Conservation (phyloP, 2,329 filamentous ascomycete species). For the Aspergillus luchuensis region DNA sequence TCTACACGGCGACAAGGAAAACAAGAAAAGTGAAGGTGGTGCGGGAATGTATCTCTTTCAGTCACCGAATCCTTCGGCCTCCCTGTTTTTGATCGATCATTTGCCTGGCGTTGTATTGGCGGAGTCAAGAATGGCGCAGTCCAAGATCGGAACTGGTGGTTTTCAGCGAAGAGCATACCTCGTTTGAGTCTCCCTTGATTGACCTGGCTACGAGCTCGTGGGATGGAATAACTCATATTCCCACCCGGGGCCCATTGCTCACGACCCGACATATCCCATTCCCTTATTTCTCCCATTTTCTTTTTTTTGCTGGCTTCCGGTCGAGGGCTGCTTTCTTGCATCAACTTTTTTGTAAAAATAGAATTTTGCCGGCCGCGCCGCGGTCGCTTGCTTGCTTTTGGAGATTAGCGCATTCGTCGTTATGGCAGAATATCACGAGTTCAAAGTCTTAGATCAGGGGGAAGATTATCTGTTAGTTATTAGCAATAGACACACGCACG, state of each 20-base stretch:
- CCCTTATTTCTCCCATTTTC: conserved; percentile 18
- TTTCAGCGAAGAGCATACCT: conserved; percentile 30
- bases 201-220: conserved; percentile 17
- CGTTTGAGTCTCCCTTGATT: conserved; percentile 14
- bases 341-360: conserved; percentile 42
- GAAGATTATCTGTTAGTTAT: conserved; percentile 4
- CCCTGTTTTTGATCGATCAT: conserved; percentile 34
- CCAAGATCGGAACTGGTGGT: conserved; percentile 32
- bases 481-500: conserved; percentile 2
- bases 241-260: not conserved
- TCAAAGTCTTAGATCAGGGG: conserved; percentile 20
- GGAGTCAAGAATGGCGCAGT: conserved; percentile 38
- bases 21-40: conserved; percentile 10
- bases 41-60: conserved; percentile 19
- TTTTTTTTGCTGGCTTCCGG: conserved; percentile 12
- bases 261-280: conserved; percentile 20
- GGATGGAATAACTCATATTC: too few relatives aligned
- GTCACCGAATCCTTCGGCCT: conserved; percentile 28
- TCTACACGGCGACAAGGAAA: conserved; percentile 14
- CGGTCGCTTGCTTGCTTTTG: conserved; percentile 29
- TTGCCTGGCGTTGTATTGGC: conserved; percentile 41
- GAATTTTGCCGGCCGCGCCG: conserved; percentile 32
- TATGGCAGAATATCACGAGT: conserved; percentile 39
- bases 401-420: conserved; percentile 40
- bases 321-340: conserved; percentile 17